Evolutionary conservation across 805 yeast genomes (phyloP).

Genomic region (Saccharomyces kudriavzevii): DNA sequence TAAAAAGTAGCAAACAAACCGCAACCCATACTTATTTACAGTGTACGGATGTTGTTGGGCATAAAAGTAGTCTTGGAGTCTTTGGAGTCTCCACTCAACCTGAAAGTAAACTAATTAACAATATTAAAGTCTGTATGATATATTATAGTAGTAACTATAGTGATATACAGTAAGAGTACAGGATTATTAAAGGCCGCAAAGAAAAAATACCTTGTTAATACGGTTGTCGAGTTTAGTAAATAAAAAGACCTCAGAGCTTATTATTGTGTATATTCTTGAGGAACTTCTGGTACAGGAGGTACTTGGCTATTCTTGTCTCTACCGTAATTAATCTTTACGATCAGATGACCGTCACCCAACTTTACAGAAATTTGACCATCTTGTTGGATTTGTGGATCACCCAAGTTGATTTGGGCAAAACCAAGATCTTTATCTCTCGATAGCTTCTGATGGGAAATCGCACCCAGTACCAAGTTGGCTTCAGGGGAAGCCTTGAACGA

Average conservation of each 20-base stretch:
- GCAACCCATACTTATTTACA: neutral
- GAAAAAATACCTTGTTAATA: neutral
- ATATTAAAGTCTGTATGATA: neutral
- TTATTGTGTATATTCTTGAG: slow-evolving; percentile 5
- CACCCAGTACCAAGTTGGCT: slow-evolving; percentile 50
- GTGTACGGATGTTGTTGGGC: neutral
- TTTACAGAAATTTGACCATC: slow-evolving; percentile 26
- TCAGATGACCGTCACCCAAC: slow-evolving; percentile 25
- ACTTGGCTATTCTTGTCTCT: slow-evolving; percentile 1
- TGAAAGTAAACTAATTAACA: no score
- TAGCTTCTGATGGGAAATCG: slow-evolving; percentile 61
- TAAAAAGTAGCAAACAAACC: neutral
- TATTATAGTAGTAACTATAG: neutral
- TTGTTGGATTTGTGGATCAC: slow-evolving; percentile 33
- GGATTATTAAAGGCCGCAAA: neutral
- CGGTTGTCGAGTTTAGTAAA: neutral
- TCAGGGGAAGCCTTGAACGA: slow-evolving; percentile 61
- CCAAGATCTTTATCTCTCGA: slow-evolving; percentile 66
- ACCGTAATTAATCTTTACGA: slow-evolving; percentile 24
- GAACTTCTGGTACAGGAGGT: slow-evolving; percentile 11
- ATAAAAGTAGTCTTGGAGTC: no score
- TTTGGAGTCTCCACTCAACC: neutral
- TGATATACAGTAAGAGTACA: neutral
- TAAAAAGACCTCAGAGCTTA: neutral
- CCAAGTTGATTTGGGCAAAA: slow-evolving; percentile 43